These are phyloP conservation scores for Solanum etuberosum DNA, from an alignment of 257 asterid genomes.

Conservation along the genomic window DNA sequence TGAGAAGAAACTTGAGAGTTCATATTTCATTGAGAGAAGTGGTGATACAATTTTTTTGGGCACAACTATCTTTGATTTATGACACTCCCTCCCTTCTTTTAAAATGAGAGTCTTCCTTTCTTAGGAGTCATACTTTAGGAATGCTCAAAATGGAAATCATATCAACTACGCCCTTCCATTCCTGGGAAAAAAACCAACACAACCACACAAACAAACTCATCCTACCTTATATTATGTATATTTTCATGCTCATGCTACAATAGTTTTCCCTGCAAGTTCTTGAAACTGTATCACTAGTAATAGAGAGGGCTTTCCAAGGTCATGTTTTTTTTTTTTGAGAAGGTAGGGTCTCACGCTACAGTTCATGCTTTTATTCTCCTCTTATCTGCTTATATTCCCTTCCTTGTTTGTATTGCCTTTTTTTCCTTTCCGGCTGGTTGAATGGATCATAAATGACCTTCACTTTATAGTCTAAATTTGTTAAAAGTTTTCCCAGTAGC, in stretches of 20 bases:
- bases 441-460: neutral
- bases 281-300: neutral
- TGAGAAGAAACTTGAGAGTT: neutral
- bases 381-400: neutral
- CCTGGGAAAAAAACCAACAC: neutral
- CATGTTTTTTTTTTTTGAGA: neutral
- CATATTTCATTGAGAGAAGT: neutral
- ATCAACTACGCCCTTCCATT: neutral
- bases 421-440: neutral
- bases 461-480: neutral
- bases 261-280: neutral
- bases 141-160: neutral
- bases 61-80: neutral
- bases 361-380: neutral
- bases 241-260: neutral
- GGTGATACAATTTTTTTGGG: neutral
- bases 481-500: neutral
- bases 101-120: neutral
- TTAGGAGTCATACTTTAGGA: neutral
- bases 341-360: neutral
- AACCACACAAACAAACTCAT: neutral
- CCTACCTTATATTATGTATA: neutral
- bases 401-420: neutral
- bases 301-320: neutral
- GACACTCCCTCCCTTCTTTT: neutral